phyloP scores from a whole-genome alignment of 1,139 yeast genomes.

The Kurtzmaniella quercitrusa region DNA sequence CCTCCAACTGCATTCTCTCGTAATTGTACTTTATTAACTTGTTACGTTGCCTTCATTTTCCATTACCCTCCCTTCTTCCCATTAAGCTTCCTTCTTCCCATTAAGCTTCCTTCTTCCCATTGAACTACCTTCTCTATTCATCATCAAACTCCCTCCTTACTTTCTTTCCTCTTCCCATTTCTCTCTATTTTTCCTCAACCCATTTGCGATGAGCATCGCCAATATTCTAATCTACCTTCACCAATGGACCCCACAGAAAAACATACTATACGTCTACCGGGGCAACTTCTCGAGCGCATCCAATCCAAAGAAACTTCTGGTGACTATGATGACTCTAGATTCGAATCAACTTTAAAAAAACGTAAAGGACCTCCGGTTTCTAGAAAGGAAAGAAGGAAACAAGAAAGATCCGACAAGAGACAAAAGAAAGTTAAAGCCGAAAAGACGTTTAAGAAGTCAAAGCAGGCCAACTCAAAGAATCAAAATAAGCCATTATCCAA shows the following conservation, averaged over 20 bases:
- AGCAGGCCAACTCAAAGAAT: neutral
- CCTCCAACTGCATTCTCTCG: too few relatives aligned
- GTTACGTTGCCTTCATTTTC: too few relatives aligned
- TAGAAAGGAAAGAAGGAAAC: constrained; percentile 57
- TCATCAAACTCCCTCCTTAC: too few relatives aligned
- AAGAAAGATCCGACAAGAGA: constrained; percentile 50
- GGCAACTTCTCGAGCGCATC: constrained; percentile 60
- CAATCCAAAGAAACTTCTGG: constrained; percentile 42
- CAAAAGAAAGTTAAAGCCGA: constrained; percentile 20
- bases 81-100: neutral
- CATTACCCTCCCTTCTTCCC: constrained; percentile 6
- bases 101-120: too few relatives aligned
- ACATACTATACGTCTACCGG: constrained; percentile 64
- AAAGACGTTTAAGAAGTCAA: neutral
- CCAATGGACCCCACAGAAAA: constrained; percentile 12
- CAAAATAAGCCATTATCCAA: neutral
- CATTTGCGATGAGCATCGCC: constrained; percentile 1
- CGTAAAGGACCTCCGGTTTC: constrained; percentile 32
- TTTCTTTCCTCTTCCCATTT: constrained; percentile 8
- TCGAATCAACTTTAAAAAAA: constrained; percentile 12
- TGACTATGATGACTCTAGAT: constrained; percentile 38
- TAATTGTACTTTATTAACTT: too few relatives aligned
- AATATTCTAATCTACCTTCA: neutral
- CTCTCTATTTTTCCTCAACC: constrained; percentile 24
- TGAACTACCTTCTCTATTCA: too few relatives aligned